Conservation (phyloP, 208 protist genomes). For the Trypanosoma avium region DNA sequence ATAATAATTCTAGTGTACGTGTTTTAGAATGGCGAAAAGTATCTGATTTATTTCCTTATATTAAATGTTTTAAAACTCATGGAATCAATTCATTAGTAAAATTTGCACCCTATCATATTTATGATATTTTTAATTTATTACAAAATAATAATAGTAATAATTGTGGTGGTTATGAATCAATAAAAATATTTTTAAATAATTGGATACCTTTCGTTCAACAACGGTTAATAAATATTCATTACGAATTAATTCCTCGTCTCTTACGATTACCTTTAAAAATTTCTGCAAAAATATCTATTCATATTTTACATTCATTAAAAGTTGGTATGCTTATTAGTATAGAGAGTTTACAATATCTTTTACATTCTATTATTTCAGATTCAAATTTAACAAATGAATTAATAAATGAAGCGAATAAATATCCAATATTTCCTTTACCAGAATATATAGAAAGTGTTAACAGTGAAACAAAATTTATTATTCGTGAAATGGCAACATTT, state of each 20-base stretch:
- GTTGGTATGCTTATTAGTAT: constrained; percentile 12
- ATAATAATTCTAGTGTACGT: not conserved
- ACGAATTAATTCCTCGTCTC: not conserved
- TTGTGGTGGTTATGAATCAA: not conserved
- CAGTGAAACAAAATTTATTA: constrained; percentile 16
- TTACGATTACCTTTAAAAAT: constrained; percentile 14
- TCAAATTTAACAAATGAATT: constrained; percentile 7
- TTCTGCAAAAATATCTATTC: constrained; percentile 1
- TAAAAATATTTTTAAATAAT: constrained; percentile 4
- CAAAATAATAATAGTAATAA: not conserved
- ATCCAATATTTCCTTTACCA: constrained; percentile 17
- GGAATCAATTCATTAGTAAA: constrained; percentile 2
- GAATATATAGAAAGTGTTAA: not conserved
- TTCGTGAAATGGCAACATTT: constrained; percentile 37
- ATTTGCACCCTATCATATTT: constrained; percentile 18
- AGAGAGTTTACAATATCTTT: constrained; percentile 3
- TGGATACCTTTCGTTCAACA: constrained; percentile 16
- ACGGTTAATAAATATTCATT: not conserved
- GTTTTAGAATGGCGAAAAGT: not conserved
- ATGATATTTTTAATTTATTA: constrained; percentile 11
- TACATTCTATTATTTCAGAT: constrained; percentile 12
- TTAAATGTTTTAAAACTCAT: constrained; percentile 2
- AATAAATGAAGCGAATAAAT: constrained; percentile 4
- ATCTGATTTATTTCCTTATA: constrained; percentile 19
- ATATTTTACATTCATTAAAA: constrained; percentile 6